Base-by-base conservation (phyloP, 805 yeast genomes). In the Grigorovia yakushimaensis region DNA sequence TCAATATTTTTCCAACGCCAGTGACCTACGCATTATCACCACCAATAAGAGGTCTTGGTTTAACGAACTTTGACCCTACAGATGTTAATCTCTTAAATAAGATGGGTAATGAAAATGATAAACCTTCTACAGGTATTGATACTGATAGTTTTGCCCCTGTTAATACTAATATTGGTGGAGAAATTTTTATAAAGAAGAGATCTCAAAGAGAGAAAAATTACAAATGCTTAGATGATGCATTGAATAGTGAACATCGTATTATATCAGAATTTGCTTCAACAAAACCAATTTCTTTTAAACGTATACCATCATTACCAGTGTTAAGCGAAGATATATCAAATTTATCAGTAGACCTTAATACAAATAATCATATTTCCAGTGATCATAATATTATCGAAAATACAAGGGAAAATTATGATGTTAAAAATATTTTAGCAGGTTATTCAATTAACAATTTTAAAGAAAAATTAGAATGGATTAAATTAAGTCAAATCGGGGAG, bases 401-500 rank as follows among this genome's bases (percentile, higher is more conserved):
- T 27, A 27, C 24, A 13, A 10, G 17, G 13, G n/a, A 18, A 8
- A 24, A 39, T 11, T 40, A 37, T 8, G 44, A 49, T 5, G 53
- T 46, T 11, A 54, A 51, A 8, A 40, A 40, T n/a, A 44, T 48
- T 11, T 42, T 61, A 15, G 47, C 49, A 6, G 65, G 62, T 2
- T 62, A 46, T 43, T 24, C 48, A 15, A 20, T 59, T 9, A 43
- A 47, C 15, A 44, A 55, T 42, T 24, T 55, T 10, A 49, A 56
- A 8, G 42, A 47, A 6, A 46, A 52, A 1, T 21, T 56, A 21
- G 44, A 49, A 21, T 72, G 76, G 75, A 56, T 54, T 22, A 66
- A 66, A 46, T 45, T 65, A 0, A 64, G 61, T 41, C 69, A 73
- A 40, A 68, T 84, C 4, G 94, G 94, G 1, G 55, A 68, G 19